These are phyloP conservation scores for Blastocystis sp. DNA, from an alignment of 352 stramenopile genomes.

Conservation along the genomic window DNA sequence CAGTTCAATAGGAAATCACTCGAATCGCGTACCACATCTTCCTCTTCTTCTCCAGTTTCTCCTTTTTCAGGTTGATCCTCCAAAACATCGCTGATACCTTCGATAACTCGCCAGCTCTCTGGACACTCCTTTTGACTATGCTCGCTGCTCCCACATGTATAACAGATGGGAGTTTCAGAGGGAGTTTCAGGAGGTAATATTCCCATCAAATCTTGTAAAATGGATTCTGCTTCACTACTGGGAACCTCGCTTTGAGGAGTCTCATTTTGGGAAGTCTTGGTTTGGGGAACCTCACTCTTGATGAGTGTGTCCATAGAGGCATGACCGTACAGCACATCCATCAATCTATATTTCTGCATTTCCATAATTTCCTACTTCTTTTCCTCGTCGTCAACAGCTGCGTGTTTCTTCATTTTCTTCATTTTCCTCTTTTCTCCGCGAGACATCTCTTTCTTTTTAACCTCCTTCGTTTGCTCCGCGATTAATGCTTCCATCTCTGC, in stretches of 20 bases:
- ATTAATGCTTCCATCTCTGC: conserved; percentile 47
- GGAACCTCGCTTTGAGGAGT: not conserved
- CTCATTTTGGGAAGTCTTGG: not conserved
- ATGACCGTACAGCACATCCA: conserved; percentile 32
- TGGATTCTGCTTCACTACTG: not conserved
- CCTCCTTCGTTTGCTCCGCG: not conserved
- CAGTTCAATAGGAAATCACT: conserved; percentile 76
- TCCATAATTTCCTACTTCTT: not conserved
- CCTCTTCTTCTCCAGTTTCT: conserved; percentile 47
- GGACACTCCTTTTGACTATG: conserved; percentile 36
- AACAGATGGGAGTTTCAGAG: conserved; percentile 1
- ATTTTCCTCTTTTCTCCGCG: conserved; percentile 74
- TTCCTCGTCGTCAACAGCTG: conserved; percentile 9
- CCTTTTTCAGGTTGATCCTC: conserved; percentile 40
- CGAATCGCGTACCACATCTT: conserved; percentile 69
- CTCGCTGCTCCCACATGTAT: conserved; percentile 45
- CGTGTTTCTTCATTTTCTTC: conserved; percentile 70
- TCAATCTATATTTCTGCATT: not conserved
- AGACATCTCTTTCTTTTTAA: conserved; percentile 65
- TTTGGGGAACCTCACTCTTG: not conserved
- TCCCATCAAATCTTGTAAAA: not conserved
- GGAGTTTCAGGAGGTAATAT: not conserved
- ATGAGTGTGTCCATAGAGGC: not conserved
- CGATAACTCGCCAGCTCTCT: conserved; percentile 56
- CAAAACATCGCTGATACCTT: not conserved